Percentiles rank a stretch among this genome's conserved stretches.
Evolutionary conservation across 2,329 filamentous ascomycete genomes (phyloP).

Genomic region (Chaetomiaceae sp.): DNA sequence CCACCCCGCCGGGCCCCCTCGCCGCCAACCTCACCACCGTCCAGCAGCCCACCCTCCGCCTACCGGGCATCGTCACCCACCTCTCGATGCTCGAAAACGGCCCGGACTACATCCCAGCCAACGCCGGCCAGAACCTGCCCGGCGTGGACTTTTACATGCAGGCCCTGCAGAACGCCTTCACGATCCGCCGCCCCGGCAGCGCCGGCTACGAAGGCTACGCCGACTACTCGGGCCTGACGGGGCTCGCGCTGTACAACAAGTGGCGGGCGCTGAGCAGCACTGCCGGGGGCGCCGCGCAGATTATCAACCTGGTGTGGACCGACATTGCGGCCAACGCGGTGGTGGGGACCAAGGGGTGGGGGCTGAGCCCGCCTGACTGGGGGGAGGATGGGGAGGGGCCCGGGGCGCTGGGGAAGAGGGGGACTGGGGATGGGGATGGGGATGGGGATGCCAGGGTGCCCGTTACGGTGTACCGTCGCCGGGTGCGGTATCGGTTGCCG

Average conservation of each 20-base stretch:
- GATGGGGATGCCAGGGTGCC: not conserved
- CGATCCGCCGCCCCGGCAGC: not conserved
- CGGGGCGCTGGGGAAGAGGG: not conserved
- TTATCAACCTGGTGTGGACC: slow-evolving; percentile 6
- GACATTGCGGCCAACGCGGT: slow-evolving; percentile 12
- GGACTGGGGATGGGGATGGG: not conserved
- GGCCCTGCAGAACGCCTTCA: slow-evolving; percentile 5
- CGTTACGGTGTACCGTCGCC: not conserved
- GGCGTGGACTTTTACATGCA: slow-evolving; percentile 6
- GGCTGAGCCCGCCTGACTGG: not conserved
- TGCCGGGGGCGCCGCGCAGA: not conserved
- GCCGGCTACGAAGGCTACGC: not conserved
- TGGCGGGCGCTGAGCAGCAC: not conserved
- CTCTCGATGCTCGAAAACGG: not conserved
- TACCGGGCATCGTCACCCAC: slow-evolving; percentile 1
- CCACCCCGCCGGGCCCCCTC: not conserved
- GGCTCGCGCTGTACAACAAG: not conserved
- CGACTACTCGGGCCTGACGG: slow-evolving; percentile 9
- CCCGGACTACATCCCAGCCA: not conserved
- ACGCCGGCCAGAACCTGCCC: slow-evolving; percentile 4
- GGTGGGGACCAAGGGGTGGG: slow-evolving; percentile 11
- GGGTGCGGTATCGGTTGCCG: not conserved
- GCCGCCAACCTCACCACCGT: not conserved
- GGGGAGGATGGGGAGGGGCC: not conserved
- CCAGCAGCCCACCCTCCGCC: not conserved